phyloP scores from a whole-genome alignment of 2,329 filamentous ascomycete species.

The Aureobasidium sp. region DNA sequence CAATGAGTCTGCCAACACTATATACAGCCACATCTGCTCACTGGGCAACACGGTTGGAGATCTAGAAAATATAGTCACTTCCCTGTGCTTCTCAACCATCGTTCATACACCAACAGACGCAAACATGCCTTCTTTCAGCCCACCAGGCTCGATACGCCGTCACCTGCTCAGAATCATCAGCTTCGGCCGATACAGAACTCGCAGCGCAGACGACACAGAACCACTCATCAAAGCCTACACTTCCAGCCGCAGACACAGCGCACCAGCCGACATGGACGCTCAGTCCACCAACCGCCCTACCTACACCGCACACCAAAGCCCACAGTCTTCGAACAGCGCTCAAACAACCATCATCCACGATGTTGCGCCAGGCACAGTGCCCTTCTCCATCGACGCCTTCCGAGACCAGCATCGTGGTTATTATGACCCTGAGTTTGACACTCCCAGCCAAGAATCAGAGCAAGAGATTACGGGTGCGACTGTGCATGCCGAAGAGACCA shows the following conservation, averaged over 20 bases:
- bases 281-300: neutral
- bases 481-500: neutral
- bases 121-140: neutral
- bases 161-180: slow-evolving; percentile 1
- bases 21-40: neutral
- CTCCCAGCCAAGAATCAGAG: neutral
- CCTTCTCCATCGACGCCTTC: neutral
- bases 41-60: neutral
- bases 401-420: neutral
- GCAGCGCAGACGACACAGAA: neutral
- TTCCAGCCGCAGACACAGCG: neutral
- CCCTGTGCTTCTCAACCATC: neutral
- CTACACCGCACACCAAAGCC: neutral
- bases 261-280: neutral
- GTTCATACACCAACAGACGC: neutral
- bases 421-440: neutral
- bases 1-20: neutral
- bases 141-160: neutral
- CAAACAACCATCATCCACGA: neutral
- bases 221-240: neutral
- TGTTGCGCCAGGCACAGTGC: neutral
- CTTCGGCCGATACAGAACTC: neutral
- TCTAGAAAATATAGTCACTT: neutral
- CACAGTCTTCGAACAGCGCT: neutral
- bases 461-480: neutral